Evolutionary conservation across 768 basidiomycete species (phyloP).

Genomic region (Mycena belliarum): DNA sequence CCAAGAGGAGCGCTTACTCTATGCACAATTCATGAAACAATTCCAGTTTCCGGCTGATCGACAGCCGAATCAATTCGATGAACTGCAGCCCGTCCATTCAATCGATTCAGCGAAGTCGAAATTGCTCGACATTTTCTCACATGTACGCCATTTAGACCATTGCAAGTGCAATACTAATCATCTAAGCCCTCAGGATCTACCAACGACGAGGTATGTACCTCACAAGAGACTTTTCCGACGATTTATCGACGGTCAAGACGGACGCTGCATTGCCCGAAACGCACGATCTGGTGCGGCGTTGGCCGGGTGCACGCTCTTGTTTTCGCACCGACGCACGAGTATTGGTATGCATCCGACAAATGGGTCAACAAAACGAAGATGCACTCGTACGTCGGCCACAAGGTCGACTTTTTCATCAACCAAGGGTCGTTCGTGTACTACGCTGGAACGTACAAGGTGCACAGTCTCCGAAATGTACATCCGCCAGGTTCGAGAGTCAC

Average conservation of each 20-base stretch:
- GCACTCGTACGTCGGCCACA: not conserved
- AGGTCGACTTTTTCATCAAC: conserved; percentile 1
- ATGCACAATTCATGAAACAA: not conserved
- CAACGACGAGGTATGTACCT: not conserved
- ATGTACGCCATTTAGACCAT: not conserved
- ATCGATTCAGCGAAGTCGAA: not conserved
- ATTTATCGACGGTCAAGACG: not conserved
- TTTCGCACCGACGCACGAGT: not conserved
- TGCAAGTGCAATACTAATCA: not conserved
- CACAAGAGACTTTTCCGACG: not conserved
- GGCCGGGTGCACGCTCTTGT: not conserved
- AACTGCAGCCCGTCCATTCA: not conserved
- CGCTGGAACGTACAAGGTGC: not conserved
- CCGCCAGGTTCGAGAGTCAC: not conserved
- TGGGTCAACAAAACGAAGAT: not conserved
- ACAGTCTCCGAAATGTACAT: not conserved
- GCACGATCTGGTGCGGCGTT: not conserved
- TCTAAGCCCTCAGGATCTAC: not conserved
- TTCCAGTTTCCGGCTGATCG: not conserved
- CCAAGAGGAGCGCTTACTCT: not conserved
- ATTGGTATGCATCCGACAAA: not conserved
- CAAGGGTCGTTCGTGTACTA: not conserved
- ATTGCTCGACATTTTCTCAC: not conserved
- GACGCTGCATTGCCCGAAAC: not conserved
- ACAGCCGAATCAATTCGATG: not conserved